Conservation (phyloP, 2,329 filamentous ascomycete species). For the Lasiodiplodia sp. region DNA sequence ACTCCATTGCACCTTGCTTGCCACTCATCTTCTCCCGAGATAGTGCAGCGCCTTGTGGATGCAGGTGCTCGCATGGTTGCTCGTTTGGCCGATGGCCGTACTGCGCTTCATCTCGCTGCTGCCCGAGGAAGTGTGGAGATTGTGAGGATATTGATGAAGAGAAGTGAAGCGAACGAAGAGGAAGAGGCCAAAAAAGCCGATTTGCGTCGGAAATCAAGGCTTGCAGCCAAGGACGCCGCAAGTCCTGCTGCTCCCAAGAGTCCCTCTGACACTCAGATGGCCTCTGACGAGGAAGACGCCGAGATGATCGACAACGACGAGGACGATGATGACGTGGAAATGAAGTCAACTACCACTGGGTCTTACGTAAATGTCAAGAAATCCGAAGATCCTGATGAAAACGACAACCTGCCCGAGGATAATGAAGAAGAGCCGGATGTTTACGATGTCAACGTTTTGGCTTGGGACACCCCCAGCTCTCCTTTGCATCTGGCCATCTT, state of each 20-base stretch:
- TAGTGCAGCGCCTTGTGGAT: constrained; percentile 76
- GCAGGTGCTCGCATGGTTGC: constrained; percentile 75
- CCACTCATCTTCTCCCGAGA: constrained; percentile 70
- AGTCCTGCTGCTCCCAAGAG: not conserved
- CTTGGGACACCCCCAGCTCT: constrained; percentile 79
- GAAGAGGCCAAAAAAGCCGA: constrained; percentile 67
- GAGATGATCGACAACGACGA: constrained; percentile 62
- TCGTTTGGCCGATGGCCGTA: constrained; percentile 79
- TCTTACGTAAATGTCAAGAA: constrained; percentile 75
- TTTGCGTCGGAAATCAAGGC: constrained; percentile 50
- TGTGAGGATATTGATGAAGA: constrained; percentile 73
- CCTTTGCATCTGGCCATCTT: constrained; percentile 82
- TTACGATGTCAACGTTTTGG: constrained; percentile 78
- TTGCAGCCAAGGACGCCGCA: constrained; percentile 29
- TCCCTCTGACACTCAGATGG: not conserved
- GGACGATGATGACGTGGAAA: constrained; percentile 40
- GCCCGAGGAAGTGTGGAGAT: constrained; percentile 73
- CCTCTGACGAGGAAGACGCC: constrained; percentile 50
- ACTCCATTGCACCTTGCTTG: constrained; percentile 80
- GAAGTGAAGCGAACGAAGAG: constrained; percentile 77
- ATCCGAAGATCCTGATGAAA: constrained; percentile 49
- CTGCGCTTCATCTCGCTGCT: constrained; percentile 82
- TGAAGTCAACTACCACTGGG: constrained; percentile 60
- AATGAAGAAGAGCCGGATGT: constrained; percentile 76
- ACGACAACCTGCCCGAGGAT: constrained; percentile 56